phyloP scores from a whole-genome alignment of 2,329 filamentous ascomycete genomes.

The Microdochium paspali region DNA sequence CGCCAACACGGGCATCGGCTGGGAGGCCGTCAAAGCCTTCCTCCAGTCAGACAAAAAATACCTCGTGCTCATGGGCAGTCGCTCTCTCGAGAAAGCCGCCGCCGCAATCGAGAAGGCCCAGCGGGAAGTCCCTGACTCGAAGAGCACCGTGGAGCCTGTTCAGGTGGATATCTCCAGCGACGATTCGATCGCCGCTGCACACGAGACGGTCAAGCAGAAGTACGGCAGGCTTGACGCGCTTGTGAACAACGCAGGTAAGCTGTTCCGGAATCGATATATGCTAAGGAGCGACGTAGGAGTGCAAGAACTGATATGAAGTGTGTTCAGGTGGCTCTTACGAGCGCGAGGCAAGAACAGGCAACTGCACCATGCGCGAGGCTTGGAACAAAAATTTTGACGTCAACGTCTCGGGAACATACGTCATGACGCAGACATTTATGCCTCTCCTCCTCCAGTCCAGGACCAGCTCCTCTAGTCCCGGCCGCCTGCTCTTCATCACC shows the following conservation, averaged over 20 bases:
- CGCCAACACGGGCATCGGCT: slow-evolving; percentile 52
- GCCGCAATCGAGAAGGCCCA: slow-evolving; percentile 31
- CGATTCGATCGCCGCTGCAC: slow-evolving; percentile 36
- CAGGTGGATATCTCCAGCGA: slow-evolving; percentile 46
- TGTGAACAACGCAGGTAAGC: slow-evolving; percentile 47
- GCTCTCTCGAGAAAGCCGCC: slow-evolving; percentile 39
- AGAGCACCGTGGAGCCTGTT: slow-evolving; percentile 32
- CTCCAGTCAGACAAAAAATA: slow-evolving; percentile 35
- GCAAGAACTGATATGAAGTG: background rate
- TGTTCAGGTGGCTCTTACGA: slow-evolving; percentile 31
- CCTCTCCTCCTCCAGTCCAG: slow-evolving; percentile 34
- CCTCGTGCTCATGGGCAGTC: slow-evolving; percentile 44
- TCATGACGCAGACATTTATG: slow-evolving; percentile 26
- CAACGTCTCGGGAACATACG: slow-evolving; percentile 37
- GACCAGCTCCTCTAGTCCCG: no score
- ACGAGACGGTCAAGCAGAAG: slow-evolving; percentile 27
- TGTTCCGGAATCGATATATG: no score
- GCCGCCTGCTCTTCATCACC: slow-evolving; percentile 39
- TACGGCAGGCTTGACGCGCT: slow-evolving; percentile 39
- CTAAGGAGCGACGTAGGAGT: no score
- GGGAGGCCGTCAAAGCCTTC: slow-evolving; percentile 46
- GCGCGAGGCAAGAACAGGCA: slow-evolving; percentile 11
- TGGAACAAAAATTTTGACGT: slow-evolving; percentile 38
- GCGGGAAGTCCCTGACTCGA: slow-evolving; percentile 25
- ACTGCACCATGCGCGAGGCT: slow-evolving; percentile 24